phyloP scores from a whole-genome alignment of 345 rosid genomes.

The Cardamine occulta region DNA sequence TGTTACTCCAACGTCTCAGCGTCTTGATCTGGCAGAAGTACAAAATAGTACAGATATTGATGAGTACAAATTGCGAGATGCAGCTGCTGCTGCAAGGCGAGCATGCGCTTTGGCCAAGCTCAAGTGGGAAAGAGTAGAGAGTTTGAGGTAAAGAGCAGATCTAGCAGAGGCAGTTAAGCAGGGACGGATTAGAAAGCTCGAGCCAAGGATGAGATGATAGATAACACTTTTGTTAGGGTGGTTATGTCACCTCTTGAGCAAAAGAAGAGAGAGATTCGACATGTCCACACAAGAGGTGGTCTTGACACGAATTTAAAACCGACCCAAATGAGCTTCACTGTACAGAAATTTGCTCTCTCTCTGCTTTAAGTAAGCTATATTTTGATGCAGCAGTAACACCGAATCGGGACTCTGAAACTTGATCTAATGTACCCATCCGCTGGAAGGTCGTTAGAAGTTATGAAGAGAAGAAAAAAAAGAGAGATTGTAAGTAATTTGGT shows the following conservation, averaged over 20 bases:
- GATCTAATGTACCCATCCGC: conserved; percentile 47
- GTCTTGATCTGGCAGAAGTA: conserved; percentile 49
- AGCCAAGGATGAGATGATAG: conserved; percentile 33
- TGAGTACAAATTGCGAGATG: conserved; percentile 71
- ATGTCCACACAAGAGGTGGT: conserved; percentile 20
- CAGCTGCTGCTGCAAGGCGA: conserved; percentile 75
- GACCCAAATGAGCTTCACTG: conserved; percentile 35
- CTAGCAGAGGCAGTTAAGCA: conserved; percentile 73
- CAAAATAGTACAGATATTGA: conserved; percentile 61
- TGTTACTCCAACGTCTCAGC: conserved; percentile 45
- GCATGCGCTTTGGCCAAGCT: conserved; percentile 68
- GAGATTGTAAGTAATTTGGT: conserved; percentile 60
- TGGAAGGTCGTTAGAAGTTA: conserved; percentile 37
- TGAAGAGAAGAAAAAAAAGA: conserved; percentile 24
- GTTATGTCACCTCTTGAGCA: conserved; percentile 23
- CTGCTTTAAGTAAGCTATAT: conserved; percentile 35
- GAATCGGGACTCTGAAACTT: conserved; percentile 28
- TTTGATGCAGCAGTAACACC: conserved; percentile 46
- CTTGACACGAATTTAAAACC: conserved; percentile 18
- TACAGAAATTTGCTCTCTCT: conserved; percentile 32
- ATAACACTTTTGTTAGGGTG: conserved; percentile 22
- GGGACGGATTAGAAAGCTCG: conserved; percentile 24
- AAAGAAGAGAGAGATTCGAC: conserved; percentile 22
- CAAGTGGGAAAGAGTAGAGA: conserved; percentile 84
- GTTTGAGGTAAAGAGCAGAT: conserved; percentile 77